Conservation (phyloP, 2,329 filamentous ascomycete species). For the Colletotrichum sp. region DNA sequence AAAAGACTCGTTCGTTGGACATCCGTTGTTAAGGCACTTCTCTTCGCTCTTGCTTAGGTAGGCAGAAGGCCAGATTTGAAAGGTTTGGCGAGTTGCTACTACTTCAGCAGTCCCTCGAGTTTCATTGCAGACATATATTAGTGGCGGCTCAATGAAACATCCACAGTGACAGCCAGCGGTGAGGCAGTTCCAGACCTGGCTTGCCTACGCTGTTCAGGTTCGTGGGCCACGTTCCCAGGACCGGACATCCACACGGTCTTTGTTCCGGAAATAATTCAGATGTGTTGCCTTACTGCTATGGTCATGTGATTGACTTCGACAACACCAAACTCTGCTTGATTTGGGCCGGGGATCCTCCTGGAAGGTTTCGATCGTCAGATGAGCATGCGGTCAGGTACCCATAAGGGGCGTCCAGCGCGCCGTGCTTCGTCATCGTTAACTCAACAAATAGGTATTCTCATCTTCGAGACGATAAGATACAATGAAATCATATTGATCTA, state of each 20-base stretch:
- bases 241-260: not conserved
- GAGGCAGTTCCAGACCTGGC: not conserved
- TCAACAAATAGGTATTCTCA: not conserved
- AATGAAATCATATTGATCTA: not conserved
- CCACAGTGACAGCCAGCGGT: accelerated
- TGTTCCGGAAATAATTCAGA: not conserved
- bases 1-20: accelerated
- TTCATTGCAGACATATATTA: not conserved
- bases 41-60: not conserved
- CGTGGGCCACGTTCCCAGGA: not conserved
- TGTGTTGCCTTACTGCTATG: not conserved
- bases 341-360: not conserved
- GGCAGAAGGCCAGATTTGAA: not conserved
- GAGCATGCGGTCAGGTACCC: not conserved
- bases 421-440: not conserved
- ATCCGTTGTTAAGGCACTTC: not conserved
- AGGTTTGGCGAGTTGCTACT: not conserved
- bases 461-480: not conserved
- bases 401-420: not conserved
- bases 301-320: not conserved
- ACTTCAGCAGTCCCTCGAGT: not conserved
- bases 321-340: not conserved
- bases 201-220: not conserved
- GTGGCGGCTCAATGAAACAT: not conserved
- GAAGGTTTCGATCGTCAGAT: not conserved